phyloP scores from a whole-genome alignment of 2,329 filamentous ascomycete genomes.

The Fusarium solani-melongenae region DNA sequence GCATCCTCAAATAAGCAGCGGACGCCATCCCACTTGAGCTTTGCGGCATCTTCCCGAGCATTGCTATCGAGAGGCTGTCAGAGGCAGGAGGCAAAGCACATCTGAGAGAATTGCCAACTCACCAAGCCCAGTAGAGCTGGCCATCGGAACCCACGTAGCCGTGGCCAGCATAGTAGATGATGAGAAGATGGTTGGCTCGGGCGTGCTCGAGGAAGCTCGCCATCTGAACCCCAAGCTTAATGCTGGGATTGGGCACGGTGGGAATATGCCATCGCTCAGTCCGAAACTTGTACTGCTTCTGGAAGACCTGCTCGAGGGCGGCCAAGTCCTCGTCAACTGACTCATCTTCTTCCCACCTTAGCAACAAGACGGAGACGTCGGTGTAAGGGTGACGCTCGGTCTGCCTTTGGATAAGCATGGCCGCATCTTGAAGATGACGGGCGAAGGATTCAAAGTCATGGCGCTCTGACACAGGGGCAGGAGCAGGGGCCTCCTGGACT shows the following conservation, averaged over 20 bases:
- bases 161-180: constrained; percentile 73
- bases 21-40: constrained; percentile 72
- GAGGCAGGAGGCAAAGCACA: constrained; percentile 39
- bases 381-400: constrained; percentile 68
- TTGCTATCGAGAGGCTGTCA: constrained; percentile 61
- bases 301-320: constrained; percentile 67
- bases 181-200: constrained; percentile 68
- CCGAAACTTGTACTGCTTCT: constrained; percentile 69
- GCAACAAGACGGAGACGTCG: constrained; percentile 68
- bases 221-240: constrained; percentile 71
- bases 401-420: constrained; percentile 74
- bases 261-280: constrained; percentile 72
- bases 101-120: constrained; percentile 50
- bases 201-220: constrained; percentile 69
- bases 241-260: constrained; percentile 66
- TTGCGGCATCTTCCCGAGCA: constrained; percentile 66
- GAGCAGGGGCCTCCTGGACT: constrained; percentile 51
- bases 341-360: constrained; percentile 72
- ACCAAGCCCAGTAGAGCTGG: constrained; percentile 76
- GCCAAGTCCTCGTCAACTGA: constrained; percentile 64
- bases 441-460: constrained; percentile 76
- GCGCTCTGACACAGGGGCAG: constrained; percentile 57
- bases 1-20: constrained; percentile 71
- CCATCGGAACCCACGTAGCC: constrained; percentile 68
- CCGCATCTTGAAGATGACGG: constrained; percentile 74